Conservation (phyloP, 768 basidiomycete species). For the Lenzites betulinus region DNA sequence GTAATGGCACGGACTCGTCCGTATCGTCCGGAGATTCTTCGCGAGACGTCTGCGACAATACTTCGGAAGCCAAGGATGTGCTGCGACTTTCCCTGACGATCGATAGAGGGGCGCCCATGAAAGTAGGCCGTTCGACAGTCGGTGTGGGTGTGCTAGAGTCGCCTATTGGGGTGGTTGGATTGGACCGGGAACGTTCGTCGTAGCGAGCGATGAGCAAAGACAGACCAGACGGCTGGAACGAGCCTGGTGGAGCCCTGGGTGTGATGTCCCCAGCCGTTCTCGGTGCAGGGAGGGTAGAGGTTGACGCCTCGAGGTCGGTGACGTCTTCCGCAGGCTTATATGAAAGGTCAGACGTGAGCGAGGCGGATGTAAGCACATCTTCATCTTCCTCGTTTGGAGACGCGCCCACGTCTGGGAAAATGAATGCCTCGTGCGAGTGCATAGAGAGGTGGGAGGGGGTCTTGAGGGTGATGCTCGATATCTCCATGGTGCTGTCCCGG, state of each 20-base stretch:
- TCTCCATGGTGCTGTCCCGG: conserved; percentile 63
- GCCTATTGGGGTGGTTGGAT: conserved; percentile 3
- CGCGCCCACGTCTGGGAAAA: conserved; percentile 37
- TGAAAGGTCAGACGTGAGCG: conserved; percentile 17
- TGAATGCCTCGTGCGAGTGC: conserved; percentile 38
- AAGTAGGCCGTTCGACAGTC: conserved; percentile 17
- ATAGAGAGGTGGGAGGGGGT: conserved; percentile 24
- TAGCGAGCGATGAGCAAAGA: conserved; percentile 28
- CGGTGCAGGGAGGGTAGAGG: conserved; percentile 24
- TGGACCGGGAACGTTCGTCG: conserved; percentile 4
- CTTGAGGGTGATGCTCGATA: conserved; percentile 49
- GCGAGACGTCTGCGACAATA: background rate
- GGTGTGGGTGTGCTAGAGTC: conserved; percentile 22
- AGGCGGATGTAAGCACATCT: conserved; percentile 8
- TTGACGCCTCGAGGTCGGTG: conserved; percentile 25
- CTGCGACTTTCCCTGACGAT: background rate
- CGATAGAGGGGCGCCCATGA: conserved; percentile 8
- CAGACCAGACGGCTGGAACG: conserved; percentile 28
- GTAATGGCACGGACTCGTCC: conserved; percentile 24
- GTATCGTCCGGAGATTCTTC: background rate
- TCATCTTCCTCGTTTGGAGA: conserved; percentile 6
- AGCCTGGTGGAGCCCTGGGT: conserved; percentile 18
- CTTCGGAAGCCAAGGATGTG: background rate
- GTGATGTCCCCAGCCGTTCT: conserved; percentile 19
- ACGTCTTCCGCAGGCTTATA: conserved; percentile 21